Base-by-base conservation (phyloP, 768 basidiomycete genomes). In the Russula dissimulans region DNA sequence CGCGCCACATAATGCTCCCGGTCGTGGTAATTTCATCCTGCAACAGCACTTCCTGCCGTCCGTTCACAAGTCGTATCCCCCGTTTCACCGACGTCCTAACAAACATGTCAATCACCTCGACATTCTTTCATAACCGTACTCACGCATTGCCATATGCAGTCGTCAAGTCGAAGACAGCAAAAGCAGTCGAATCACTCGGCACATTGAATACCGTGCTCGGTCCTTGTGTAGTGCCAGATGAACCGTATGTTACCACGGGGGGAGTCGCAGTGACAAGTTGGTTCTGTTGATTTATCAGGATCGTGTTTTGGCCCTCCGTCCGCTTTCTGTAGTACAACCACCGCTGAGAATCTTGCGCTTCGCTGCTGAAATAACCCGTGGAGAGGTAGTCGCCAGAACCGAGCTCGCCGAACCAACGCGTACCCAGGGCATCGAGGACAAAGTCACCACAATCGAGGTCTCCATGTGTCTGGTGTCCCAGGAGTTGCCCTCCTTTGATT, bases 311-410 rank as follows among this genome's bases (percentile, higher is more conserved):
- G 3, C 97, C 97, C 73, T 95, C 92, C 4, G 95, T 97, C 75
- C 86, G 84, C 79, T 95, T 98, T 70, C 95, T 82, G 79, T 97
- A 99, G 76, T 97, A 98, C 63, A 81, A 67, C 95, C 94, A 98
- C 56, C 95, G 80, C 26, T 75, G 70, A 49, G 84, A 79, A 60
- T 77, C 74, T 71, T 95, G 92, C 0, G 72, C 69, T 65, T 91
- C 91, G 59, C 71, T 82, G 34, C 71, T 75, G 78, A 99, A 99
- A 77, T 98, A 98, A 42, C 79, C 78, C 2, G 73, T 69, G 2
- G 91, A 77, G 39, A 81, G 71, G 71, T 99, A 99, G 70, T 99
- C 82, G 4, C 80, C 93, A 5, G 87, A 90, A 5, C 97, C 95
- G 47, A 93, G 82, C 68, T 97, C 95, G 60, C 97, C 95, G 52